Base-by-base conservation (phyloP, 2,329 filamentous ascomycete genomes). In the Penicillium glabrum region DNA sequence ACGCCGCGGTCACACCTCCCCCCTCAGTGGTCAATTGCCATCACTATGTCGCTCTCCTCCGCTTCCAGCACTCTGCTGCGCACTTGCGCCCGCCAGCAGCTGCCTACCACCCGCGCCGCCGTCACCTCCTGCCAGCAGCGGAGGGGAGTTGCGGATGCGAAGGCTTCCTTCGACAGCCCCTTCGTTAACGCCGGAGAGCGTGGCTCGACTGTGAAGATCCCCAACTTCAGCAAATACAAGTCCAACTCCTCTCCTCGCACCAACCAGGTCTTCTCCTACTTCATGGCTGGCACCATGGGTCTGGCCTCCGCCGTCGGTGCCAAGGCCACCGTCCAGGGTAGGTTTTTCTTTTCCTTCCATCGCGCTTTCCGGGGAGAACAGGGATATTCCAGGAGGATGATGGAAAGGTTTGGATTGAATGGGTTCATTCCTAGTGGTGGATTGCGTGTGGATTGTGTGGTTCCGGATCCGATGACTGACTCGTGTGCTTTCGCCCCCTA, bases 291-390 rank as follows among this genome's bases (percentile, higher is more conserved):
- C 71, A 88, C 91, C 55, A 89, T 99, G 84, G 95, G 95, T 75
- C 89, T 95, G 72, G 84, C 98, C 75, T 87, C 89, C 64, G 93
- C 93, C 57, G 89, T 95, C 67, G 93, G 93, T 73, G 95, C 93
- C 75, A 99, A 99, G 89, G 91, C 90, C 70, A 98, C 95, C 65
- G 91, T 99, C 68, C 91, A 97, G 85, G 93, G 95, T 99, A 86
- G 75, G 89, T 77, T 59, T 64, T 60, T 52, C 46, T 33, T 24
- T 45, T 14, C 31, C 45, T 39, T 13, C 23, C 35, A 6, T 53
- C 46, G 31, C 24, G 27, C 39, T 53, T 41, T 41, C 33, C 21
- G 51, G 39, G 2, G 21, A 39, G 37, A 21, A 31, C 5, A 41
- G 16, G 43, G 51, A 43, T 53, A 35, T 47, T 21, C 8, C 13